Percentiles rank a stretch among this genome's conserved stretches.
Evolutionary conservation across 768 basidiomycete genomes (phyloP).

Genomic region (Boletus tylopilopsis): DNA sequence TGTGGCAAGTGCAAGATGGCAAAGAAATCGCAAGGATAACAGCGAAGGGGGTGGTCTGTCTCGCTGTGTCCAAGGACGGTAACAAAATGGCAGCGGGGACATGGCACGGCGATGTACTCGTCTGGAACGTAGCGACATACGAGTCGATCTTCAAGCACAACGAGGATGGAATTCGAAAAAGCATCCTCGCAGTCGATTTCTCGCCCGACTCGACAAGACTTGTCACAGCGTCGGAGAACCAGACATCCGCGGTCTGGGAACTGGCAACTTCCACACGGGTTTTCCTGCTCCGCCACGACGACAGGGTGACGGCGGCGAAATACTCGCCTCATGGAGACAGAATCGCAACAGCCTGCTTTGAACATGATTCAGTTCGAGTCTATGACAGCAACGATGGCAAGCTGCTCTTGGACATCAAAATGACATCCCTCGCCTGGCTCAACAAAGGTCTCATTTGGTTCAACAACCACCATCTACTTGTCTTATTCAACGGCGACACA

Average conservation of each 20-base stretch:
- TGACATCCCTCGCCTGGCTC: too few relatives aligned
- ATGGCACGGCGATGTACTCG: neutral
- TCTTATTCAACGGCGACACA: too few relatives aligned
- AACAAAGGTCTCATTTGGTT: too few relatives aligned
- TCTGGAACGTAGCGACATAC: neutral
- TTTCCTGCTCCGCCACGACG: neutral
- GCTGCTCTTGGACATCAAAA: too few relatives aligned
- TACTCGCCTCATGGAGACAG: neutral
- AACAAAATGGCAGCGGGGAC: neutral
- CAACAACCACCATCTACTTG: too few relatives aligned
- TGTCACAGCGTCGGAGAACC: neutral
- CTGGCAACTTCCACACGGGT: neutral
- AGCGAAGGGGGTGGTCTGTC: neutral
- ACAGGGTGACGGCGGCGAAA: neutral
- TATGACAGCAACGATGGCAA: too few relatives aligned
- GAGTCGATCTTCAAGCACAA: neutral
- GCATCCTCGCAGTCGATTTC: neutral
- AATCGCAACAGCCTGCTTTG: neutral
- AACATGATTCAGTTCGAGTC: neutral
- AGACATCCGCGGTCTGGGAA: neutral
- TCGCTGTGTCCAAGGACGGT: neutral
- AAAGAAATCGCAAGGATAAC: neutral
- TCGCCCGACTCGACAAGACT: neutral
- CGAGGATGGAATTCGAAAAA: neutral
- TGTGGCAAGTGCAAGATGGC: neutral